Base-by-base conservation (phyloP, 192 early-diverging fungal species). In the Rhizophagus sp. region DNA sequence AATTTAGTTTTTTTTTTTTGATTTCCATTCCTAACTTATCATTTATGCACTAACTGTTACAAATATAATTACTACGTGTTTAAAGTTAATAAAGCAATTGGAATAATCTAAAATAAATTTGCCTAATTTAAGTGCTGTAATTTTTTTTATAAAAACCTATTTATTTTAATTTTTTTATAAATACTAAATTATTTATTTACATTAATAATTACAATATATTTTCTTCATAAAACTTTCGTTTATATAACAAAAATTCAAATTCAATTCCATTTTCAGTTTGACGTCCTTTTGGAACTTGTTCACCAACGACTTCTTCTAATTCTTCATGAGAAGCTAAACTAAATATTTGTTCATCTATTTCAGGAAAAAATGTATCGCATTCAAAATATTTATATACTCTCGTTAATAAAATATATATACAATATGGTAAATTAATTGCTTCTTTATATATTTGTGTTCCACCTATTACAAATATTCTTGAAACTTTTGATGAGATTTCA, bases 351-450 rank as follows among this genome's bases (percentile, higher is more conserved):
- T 80, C 80, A 75, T 90, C 88, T 66, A 95, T 84, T 41, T 79
- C 80, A 1, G 95, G 95, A 79, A 96, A 96, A 79, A 95, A 97
- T 0, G 91, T 88, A 78, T 96, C 96, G 79, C 92, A 96, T 17
- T 93, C 86, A 12, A 93, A 88, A 2, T 86, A 83, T 11, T 82
- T 80, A 39, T 90, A 82, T 19, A 97, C 87, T 4, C 88, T 79
- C 10, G 96, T 97, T 61, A 96, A 78, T 24, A 95, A 85, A 52
- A 98, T 87, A 66, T 89, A 87, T 3, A 82, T 52, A 76, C 91
- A 92, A 12, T 81, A 73, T 6, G 88, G 78, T 47, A 89, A 89
- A 10, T 81, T 82, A 30, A 98, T 81, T 12, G 92, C 91, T 82
- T 91, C 88, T 25, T 84, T 81, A 82, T 98, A 98, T 34, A 97